phyloP scores from a whole-genome alignment of 1,284 basidiomycete species.

The Naganishia cerealis region DNA sequence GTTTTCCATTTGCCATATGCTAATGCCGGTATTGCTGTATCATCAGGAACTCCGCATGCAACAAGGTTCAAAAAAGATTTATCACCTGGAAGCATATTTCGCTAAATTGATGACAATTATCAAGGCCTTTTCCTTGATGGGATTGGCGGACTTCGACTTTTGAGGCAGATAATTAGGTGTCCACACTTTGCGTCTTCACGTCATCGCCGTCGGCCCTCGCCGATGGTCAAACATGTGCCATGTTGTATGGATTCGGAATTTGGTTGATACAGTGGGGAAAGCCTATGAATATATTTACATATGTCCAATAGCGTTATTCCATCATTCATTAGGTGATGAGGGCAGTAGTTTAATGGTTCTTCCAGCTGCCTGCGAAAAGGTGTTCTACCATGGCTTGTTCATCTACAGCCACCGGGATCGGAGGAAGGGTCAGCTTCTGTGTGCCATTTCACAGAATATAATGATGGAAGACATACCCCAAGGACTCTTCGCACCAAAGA shows the following conservation, averaged over 20 bases:
- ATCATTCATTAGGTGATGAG: not conserved
- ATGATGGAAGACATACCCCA: constrained; percentile 38
- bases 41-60: constrained; percentile 83
- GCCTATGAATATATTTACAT: not conserved
- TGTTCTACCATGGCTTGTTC: constrained; percentile 51
- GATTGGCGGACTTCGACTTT: constrained; percentile 29
- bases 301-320: not conserved
- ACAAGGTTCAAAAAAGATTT: constrained; percentile 88
- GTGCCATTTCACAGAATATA: not conserved
- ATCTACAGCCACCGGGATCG: constrained; percentile 36
- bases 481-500: constrained; percentile 45
- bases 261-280: not conserved
- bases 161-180: not conserved
- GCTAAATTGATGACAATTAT: constrained; percentile 51
- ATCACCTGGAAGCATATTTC: constrained; percentile 80
- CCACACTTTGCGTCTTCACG: not conserved
- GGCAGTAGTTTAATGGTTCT: constrained; percentile 27
- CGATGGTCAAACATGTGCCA: not conserved
- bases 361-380: constrained; percentile 48
- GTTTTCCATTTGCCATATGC: constrained; percentile 8
- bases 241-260: not conserved
- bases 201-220: not conserved
- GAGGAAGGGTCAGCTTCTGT: not conserved
- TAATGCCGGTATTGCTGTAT: constrained; percentile 1
- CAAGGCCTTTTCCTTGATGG: constrained; percentile 33